A percentile compares a stretch with the other conserved stretches of the same genome.
phyloP scores from a whole-genome alignment of 352 stramenopile genomes.

The Phytophthora fragariaefolia region DNA sequence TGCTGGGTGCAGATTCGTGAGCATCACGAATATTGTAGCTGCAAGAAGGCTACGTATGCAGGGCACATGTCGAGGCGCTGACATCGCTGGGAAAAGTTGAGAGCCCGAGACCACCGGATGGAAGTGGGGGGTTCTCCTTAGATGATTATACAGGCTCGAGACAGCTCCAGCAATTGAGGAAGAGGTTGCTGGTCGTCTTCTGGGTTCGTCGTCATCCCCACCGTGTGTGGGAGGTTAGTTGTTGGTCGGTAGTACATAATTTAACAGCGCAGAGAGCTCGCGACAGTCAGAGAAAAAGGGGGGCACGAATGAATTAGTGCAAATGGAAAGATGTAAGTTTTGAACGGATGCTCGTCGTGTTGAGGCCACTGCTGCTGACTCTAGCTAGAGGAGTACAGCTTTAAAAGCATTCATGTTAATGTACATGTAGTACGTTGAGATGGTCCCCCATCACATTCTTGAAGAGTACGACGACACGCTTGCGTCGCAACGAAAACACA shows the following conservation, averaged over 20 bases:
- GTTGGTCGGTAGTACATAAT: constrained; percentile 32
- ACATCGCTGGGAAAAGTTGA: constrained; percentile 12
- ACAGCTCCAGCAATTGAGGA: constrained; percentile 1
- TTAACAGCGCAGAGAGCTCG: constrained; percentile 26
- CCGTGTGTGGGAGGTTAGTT: constrained; percentile 19
- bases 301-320: constrained; percentile 11
- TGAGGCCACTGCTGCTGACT: background rate
- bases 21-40: constrained; percentile 11
- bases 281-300: constrained; percentile 12
- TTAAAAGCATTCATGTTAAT: background rate
- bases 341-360: constrained; percentile 4
- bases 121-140: constrained; percentile 28
- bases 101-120: constrained; percentile 33
- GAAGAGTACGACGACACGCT: background rate
- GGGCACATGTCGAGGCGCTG: constrained; percentile 4
- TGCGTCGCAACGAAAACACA: background rate
- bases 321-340: constrained; percentile 27
- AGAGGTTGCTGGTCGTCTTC: constrained; percentile 1
- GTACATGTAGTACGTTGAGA: background rate
- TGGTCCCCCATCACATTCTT: background rate
- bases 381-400: constrained; percentile 10
- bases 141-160: background rate
- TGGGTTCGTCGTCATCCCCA: constrained; percentile 1
- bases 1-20: constrained; percentile 3
- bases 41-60: constrained; percentile 24